Evolutionary conservation across 352 stramenopile species (phyloP), one percentile per base, ranked within the genome.

Genomic region (Thraustochytrium striatum): DNA sequence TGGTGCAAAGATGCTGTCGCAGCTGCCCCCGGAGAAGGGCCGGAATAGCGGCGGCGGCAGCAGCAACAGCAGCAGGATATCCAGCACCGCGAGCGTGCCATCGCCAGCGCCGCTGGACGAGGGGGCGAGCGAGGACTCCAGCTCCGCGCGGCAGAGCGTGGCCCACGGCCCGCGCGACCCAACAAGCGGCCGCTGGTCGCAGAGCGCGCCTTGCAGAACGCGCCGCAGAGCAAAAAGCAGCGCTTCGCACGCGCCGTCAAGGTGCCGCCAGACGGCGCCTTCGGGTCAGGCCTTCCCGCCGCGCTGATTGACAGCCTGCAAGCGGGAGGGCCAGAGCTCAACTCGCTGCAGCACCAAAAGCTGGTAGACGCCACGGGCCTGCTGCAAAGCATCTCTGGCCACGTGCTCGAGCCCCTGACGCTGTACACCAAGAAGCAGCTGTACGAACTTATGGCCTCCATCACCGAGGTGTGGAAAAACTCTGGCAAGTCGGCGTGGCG

Each of bases 381-480:
- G 19, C 32, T 75, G 28, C 65, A 75, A 38, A 43, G 30, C 35
- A 75, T 58, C 32, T 30, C 33, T 7, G 44, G 43, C 5, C 65
- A 75, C 36, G 65, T 75, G 0, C 50, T 75, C 35, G 65, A 75
- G 30, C 65, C 65, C 9, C 35, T 75, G 19, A 75, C 65, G 7
- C 39, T 75, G 65, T 75, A 75, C 41, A 75, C 44, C 58, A 72
- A 43, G 52, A 30, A 38, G 21, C 41, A 75, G 65, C 65, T 75
- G 13, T 75, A 62, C 47, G 65, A 75, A n/a, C 32, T 75, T 30
- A 75, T 75, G 65, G 65, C 32, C 32, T 75, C 65, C 44, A 75
- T 75, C 25, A 43, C 65, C 35, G 65, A 75, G 52, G 65, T 61
- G 8, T 75, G 65, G 65, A 75, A 75, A 28, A 75, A 75, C 52